Percentiles rank a stretch among this genome's conserved stretches.
Evolutionary conservation across 2,329 filamentous ascomycete species (phyloP).

Genomic region (Rhynchosporium agropyri): DNA sequence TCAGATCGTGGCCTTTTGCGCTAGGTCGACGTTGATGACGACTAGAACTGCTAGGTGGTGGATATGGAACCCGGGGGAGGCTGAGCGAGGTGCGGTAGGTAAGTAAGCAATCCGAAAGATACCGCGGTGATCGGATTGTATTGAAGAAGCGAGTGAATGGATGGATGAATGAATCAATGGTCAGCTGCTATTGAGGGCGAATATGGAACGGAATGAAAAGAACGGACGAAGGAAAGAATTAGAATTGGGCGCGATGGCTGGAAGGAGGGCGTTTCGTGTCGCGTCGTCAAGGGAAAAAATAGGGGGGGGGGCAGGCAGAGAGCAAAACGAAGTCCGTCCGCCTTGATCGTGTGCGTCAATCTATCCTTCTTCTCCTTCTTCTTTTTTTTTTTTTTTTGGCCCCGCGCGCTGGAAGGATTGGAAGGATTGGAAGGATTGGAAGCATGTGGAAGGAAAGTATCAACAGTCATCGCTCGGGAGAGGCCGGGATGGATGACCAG

Average conservation of each 20-base stretch:
- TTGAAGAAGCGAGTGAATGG: not conserved
- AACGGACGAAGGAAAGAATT: constrained; percentile 6
- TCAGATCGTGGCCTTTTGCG: constrained; percentile 28
- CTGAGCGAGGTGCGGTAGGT: not conserved
- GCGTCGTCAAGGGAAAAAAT: constrained; percentile 2
- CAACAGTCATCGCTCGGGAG: constrained; percentile 17
- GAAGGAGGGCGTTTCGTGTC: not conserved
- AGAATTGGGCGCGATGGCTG: not conserved
- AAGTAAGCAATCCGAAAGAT: too few relatives aligned
- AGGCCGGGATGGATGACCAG: not conserved
- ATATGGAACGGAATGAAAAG: constrained; percentile 10
- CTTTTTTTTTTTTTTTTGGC: too few relatives aligned
- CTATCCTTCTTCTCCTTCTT: too few relatives aligned
- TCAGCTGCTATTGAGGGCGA: constrained; percentile 4
- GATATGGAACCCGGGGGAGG: not conserved
- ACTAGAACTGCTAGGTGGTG: constrained; percentile 31
- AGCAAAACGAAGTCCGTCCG: not conserved
- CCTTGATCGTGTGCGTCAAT: not conserved
- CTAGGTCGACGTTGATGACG: constrained; percentile 35
- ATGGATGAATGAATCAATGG: not conserved
- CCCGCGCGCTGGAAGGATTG: constrained; percentile 7
- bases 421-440: not conserved
- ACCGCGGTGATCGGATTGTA: too few relatives aligned
- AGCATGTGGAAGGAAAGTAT: not conserved
- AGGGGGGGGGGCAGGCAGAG: not conserved